These are phyloP conservation scores for Emergomyces pasteurianus DNA, from an alignment of 2,329 filamentous ascomycete species.

Conservation along the genomic window DNA sequence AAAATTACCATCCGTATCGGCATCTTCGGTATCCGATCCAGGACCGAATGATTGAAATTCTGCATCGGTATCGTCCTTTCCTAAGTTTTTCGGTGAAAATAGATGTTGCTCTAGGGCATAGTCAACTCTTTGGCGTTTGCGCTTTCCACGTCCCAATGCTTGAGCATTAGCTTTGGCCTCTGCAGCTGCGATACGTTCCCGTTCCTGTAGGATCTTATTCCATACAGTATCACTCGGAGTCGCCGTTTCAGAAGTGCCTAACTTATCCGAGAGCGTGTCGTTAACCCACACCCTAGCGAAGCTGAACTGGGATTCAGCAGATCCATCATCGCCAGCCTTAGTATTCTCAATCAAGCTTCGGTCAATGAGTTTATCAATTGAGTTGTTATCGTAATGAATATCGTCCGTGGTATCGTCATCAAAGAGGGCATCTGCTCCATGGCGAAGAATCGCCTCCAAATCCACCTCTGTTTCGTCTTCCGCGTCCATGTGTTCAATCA, in stretches of 20 bases:
- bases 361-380: conserved; percentile 85
- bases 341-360: conserved; percentile 69
- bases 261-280: conserved; percentile 56
- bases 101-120: conserved; percentile 30
- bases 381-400: conserved; percentile 68
- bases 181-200: conserved; percentile 65
- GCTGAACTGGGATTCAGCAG: conserved; percentile 70
- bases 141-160: conserved; percentile 73
- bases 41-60: conserved; percentile 7
- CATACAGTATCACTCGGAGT: conserved; percentile 60
- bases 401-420: conserved; percentile 57
- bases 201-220: conserved; percentile 78
- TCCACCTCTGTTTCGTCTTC: conserved; percentile 71
- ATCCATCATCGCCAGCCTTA: conserved; percentile 48
- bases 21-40: conserved; percentile 18
- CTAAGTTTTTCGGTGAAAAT: conserved; percentile 5
- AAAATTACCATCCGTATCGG: conserved; percentile 16
- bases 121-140: conserved; percentile 47
- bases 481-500: conserved; percentile 83
- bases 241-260: conserved; percentile 43
- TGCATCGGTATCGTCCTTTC: conserved; percentile 6
- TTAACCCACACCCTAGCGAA: conserved; percentile 90
- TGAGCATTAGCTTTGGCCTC: conserved; percentile 58
- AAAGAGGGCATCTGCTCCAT: conserved; percentile 80
- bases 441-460: conserved; percentile 73